Percentiles rank a stretch among this genome's conserved stretches.
Evolutionary conservation across 2,329 filamentous ascomycete species (phyloP).

Genomic region (Didymellaceae sp.): DNA sequence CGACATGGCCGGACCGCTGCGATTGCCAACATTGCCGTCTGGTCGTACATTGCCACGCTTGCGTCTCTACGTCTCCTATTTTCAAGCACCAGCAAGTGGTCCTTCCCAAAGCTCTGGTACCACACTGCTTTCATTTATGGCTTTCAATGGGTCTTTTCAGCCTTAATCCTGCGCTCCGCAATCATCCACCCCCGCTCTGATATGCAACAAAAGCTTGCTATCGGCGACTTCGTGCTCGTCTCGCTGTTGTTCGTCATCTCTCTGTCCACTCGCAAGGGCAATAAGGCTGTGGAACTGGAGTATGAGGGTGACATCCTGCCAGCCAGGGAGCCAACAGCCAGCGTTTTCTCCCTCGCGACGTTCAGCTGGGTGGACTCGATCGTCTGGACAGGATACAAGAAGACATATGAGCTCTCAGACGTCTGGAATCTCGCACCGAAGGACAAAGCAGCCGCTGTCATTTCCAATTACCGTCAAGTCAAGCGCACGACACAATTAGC

Average conservation of each 20-base stretch:
- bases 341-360: constrained; percentile 83
- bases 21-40: constrained; percentile 72
- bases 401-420: constrained; percentile 79
- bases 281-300: constrained; percentile 85
- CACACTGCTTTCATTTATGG: constrained; percentile 88
- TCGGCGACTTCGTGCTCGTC: constrained; percentile 76
- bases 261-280: constrained; percentile 85
- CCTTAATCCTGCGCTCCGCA: constrained; percentile 83
- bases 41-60: constrained; percentile 81
- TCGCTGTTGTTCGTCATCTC: constrained; percentile 78
- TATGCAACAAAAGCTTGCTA: constrained; percentile 68
- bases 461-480: constrained; percentile 82
- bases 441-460: constrained; percentile 83
- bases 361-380: constrained; percentile 92
- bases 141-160: constrained; percentile 77
- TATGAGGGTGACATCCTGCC: constrained; percentile 89
- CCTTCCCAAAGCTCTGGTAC: constrained; percentile 83
- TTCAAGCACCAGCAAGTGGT: constrained; percentile 64
- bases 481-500: constrained; percentile 82
- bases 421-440: constrained; percentile 91
- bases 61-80: constrained; percentile 73
- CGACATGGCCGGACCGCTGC: constrained; percentile 65
- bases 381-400: constrained; percentile 86
- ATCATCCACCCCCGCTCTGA: constrained; percentile 76
- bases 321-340: constrained; percentile 84